A percentile compares a stretch with the other conserved stretches of the same genome.
Conservation (phyloP, 2,329 filamentous ascomycete species). For the Exophiala oligosperma region DNA sequence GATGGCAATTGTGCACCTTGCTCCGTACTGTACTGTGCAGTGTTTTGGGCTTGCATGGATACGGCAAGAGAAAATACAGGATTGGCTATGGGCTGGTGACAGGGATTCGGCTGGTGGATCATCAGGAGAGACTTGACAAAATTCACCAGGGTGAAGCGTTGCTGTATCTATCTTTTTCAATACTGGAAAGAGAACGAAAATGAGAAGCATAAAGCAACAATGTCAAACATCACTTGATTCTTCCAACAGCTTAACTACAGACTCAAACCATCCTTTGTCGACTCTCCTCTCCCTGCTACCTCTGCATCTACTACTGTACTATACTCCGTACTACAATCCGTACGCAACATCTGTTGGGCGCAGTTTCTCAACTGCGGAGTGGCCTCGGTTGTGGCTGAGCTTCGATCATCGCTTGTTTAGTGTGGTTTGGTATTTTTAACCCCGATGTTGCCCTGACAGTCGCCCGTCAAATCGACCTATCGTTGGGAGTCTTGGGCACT, state of each 20-base stretch:
- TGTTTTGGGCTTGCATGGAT: constrained; percentile 1
- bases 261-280: too few species aligned
- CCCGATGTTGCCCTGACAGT: constrained; percentile 3
- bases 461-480: not conserved
- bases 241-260: too few species aligned
- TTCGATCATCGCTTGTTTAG: not conserved
- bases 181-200: too few species aligned
- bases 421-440: constrained; percentile 10
- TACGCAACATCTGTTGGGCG: not conserved
- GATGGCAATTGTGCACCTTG: not conserved
- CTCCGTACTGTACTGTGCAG: not conserved
- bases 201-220: too few species aligned
- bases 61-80: constrained; percentile 1
- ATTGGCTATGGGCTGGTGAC: not conserved
- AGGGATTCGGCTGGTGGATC: not conserved
- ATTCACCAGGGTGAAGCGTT: too few species aligned
- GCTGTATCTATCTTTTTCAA: too few species aligned
- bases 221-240: too few species aligned
- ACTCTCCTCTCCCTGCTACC: constrained; percentile 5
- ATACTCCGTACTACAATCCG: not conserved
- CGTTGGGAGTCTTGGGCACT: not conserved
- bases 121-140: not conserved
- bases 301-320: not conserved
- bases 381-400: constrained; percentile 16
- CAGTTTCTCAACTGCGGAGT: constrained; percentile 1